Base-by-base conservation (phyloP, 192 early-diverging fungal species). In the Dissophora globulifera region DNA sequence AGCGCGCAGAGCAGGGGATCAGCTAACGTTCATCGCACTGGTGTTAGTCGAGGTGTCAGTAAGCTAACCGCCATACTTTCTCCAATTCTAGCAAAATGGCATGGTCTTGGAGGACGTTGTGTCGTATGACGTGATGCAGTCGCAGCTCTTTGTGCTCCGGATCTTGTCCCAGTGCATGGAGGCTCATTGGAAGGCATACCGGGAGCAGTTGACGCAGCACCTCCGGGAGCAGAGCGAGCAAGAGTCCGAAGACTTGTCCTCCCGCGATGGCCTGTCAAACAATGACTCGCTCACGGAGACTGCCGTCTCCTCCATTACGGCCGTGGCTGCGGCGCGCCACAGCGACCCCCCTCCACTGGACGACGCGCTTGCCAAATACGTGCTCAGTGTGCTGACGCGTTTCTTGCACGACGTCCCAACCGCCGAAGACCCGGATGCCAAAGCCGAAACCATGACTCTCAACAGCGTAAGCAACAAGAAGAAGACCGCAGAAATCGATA, bases 81-180 rank as follows among this genome's bases (percentile, higher is more conserved):
- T 45, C 16, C n/a, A 12, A 26, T 27, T 5, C 5, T 42, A 82
- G 75, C 63, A 70, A 59, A 80, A 69, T 50, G 76, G 80, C 41
- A 76, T 80, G 68, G 66, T 82, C 1, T 62, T 79, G n/a, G 90
- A 92, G 43, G 81, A 87, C 19, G 61, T 58, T 58, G 71, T 87
- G n/a, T 85, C 90, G 4, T 64, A 80, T 26, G 85, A 94, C 42
- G 83, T 89, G 27, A 86, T 94, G 65, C 93, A 97, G 66, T 95
- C 94, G 17, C 94, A 95, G 72, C 83, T 94, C 12, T 93, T 95
- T 65, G 74, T 96, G 15, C 84, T 96, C 50, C 84, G 91, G 57
- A 83, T 97, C 41, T 78, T 96, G 25, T 92, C 91, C 3, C 89
- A 90, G 57, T 94, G 94, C 70, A 93, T 94, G 89, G 88, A 92